Base-by-base conservation (phyloP, 2,329 filamentous ascomycete genomes). In the Ceratocystis eucalypticola region DNA sequence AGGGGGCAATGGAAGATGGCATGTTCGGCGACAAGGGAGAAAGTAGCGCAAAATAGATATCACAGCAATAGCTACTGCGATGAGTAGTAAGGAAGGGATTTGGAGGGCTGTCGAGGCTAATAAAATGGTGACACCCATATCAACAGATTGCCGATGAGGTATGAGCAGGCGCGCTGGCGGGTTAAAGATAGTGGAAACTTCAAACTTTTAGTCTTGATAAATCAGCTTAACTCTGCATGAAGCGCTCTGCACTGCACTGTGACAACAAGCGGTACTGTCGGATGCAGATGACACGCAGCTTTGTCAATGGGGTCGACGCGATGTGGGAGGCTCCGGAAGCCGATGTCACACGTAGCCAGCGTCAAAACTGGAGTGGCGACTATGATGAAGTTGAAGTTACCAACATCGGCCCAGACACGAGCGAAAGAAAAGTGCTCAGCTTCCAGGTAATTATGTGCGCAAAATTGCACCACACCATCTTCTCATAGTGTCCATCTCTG, bases 1-100 rank as follows among this genome's bases (percentile, higher is more conserved):
- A 0, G 74, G 74, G 5, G 75, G 74, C 6, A 75, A 68, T 3
- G 71, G 71, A 5, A 70, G 48, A 3, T 50, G 55, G 3, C 62
- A 33, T 17, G 45, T 68, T 28, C 15, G 37, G 25, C 3, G 44
- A 41, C 37, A 41, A 8, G 61, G 41, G 41, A 62, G 30, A 8
- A 46, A 7, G 15, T 28, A 22, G 10, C 41, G 37, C 22, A 46
- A 37, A 8, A 25, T 1, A 10, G 45, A 20, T 46, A 45, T 20
- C 8, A 37, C 45, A 5, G 2, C 20, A 17, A 30, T 3, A 30
- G n/a, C 15, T 10, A 12, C n/a, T 33, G 37, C 17, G 44, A 41
- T 30, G n/a, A 62, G 61, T 10, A 30, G 15, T 37, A 37, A 37
- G 1, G 55, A 8, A 10, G 55, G 17, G 4, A 59, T n/a, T 17